Evolutionary conservation across 225 moss, liverwort and hornwort genomes (phyloP).

Genomic region (Asterella californica): DNA sequence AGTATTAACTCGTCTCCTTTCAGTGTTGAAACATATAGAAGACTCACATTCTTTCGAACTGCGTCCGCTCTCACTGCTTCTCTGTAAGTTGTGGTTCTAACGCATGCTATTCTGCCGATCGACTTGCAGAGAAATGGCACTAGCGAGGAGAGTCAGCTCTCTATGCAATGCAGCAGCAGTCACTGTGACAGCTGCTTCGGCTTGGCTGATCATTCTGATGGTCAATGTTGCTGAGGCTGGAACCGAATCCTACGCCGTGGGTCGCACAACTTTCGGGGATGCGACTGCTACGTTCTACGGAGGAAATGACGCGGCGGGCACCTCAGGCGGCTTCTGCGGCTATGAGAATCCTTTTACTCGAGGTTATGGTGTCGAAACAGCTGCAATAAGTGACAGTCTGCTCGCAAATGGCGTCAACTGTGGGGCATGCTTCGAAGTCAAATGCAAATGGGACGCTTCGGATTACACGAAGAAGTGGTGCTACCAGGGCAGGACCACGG

Average conservation of each 20-base stretch:
- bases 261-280: conserved; percentile 8
- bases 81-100: neutral
- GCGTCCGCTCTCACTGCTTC: neutral
- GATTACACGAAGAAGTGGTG: conserved; percentile 35
- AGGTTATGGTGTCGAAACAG: conserved; percentile 33
- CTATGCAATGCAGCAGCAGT: neutral
- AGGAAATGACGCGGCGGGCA: conserved; percentile 33
- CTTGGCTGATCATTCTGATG: neutral
- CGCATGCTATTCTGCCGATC: neutral
- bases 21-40: too few relatives aligned
- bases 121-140: neutral
- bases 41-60: too few relatives aligned
- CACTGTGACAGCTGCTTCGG: neutral
- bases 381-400: conserved; percentile 30
- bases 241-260: conserved; percentile 13
- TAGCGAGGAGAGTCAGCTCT: neutral
- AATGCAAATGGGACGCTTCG: conserved; percentile 18
- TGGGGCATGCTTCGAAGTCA: conserved; percentile 40
- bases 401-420: conserved; percentile 34
- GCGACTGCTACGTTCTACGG: conserved; percentile 39
- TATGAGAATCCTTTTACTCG: conserved; percentile 29
- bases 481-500: conserved; percentile 21
- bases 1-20: neutral
- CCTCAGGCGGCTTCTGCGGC: conserved; percentile 32
- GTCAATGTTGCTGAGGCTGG: neutral